Base-by-base conservation (phyloP, 495 filamentous ascomycete genomes). In the Bombardia bombarda region DNA sequence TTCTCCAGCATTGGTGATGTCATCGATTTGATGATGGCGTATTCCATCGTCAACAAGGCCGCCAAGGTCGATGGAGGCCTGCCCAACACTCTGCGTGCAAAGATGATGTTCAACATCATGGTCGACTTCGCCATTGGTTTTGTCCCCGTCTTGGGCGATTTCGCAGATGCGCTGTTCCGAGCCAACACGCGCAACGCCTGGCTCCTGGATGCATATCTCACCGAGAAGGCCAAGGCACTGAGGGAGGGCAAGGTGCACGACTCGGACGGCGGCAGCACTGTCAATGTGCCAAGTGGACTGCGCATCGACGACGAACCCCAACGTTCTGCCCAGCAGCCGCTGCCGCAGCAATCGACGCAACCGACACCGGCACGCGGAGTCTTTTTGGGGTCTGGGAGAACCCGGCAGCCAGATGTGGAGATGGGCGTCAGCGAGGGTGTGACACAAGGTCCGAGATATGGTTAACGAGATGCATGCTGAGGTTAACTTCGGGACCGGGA, bases 61-160 rank as follows among this genome's bases (percentile, higher is more conserved):
- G 63, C 69, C 16, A 72, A 75, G 21, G 68, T 94, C 26, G 79
- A 90, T 35, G 86, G 85, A 42, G 79, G 80, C 6, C 77, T 94
- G 21, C 82, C 80, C 4, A 34, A 53, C 14, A 43, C 46, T 1
- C 54, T 89, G 25, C 66, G 62, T 31, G 58, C 57, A n/a, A 65
- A 67, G 52, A 95, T 97, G 90, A 43, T 85, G 40, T 59, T 85
- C 44, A 86, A 93, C 60, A 73, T 96, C 33, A 36, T 79, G 3
- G 38, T 90, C 21, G 92, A 96, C 60, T 86, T 93, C 48, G 52
- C 77, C 40, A 70, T 95, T 32, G 92, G 92, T 12, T 66, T 98
- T 7, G 67, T 95, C 16, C 92, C 92, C 1, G 76, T 96, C 49
- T 40, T 95, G 5, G 92, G 92, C 16, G 92, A 96, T 52, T 19